Evolutionary conservation across 768 basidiomycete genomes (phyloP).

Genomic region (Sarcomyxa edulis): DNA sequence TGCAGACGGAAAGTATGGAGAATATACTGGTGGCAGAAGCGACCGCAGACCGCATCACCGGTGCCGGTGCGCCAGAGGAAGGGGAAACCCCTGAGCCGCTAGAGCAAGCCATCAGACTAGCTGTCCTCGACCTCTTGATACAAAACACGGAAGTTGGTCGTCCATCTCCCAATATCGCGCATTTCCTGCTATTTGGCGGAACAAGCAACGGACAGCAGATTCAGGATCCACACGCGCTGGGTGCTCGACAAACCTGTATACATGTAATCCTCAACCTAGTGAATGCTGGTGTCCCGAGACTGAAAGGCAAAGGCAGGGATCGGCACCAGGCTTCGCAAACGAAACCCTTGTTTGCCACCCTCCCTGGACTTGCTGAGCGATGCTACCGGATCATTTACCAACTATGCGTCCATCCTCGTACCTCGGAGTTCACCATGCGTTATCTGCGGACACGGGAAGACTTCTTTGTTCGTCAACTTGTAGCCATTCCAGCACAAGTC

Average conservation of each 20-base stretch:
- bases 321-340: slow-evolving; percentile 21
- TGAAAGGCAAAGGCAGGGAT: slow-evolving; percentile 35
- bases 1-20: slow-evolving; percentile 57
- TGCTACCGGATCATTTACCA: slow-evolving; percentile 82
- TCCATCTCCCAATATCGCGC: slow-evolving; percentile 78
- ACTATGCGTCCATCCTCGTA: slow-evolving; percentile 81
- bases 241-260: slow-evolving; percentile 63
- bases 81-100: slow-evolving; percentile 41
- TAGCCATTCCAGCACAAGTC: slow-evolving; percentile 61
- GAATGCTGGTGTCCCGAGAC: slow-evolving; percentile 63
- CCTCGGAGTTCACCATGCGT: slow-evolving; percentile 74
- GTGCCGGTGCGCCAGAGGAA: slow-evolving; percentile 65
- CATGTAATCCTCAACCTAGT: slow-evolving; percentile 80
- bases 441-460: slow-evolving; percentile 86
- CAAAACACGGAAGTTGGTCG: slow-evolving; percentile 61
- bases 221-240: slow-evolving; percentile 74
- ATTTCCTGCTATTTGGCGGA: slow-evolving; percentile 79
- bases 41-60: slow-evolving; percentile 56
- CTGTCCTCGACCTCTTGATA: slow-evolving; percentile 78
- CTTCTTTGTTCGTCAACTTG: slow-evolving; percentile 85
- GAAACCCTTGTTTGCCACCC: slow-evolving; percentile 53
- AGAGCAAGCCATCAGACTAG: slow-evolving; percentile 66
- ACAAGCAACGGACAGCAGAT: slow-evolving; percentile 57
- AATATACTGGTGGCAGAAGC: slow-evolving; percentile 59
- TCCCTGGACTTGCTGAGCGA: slow-evolving; percentile 80